Evolutionary conservation across 345 rosid species (phyloP).

Genomic region (Tarenaya hassleriana): DNA sequence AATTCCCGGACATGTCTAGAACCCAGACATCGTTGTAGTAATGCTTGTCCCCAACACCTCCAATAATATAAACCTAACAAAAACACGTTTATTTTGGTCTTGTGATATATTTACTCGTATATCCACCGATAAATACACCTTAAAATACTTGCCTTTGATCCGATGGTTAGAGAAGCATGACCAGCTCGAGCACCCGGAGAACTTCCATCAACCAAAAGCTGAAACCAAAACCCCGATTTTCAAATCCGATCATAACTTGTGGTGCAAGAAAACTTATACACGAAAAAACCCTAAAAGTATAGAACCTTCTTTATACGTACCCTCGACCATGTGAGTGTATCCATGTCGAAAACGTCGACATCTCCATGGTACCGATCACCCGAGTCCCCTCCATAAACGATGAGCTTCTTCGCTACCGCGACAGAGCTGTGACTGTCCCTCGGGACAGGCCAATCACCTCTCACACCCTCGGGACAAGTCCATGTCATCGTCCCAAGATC

Average conservation of each 20-base stretch:
- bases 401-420: constrained; percentile 39
- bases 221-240: constrained; percentile 8
- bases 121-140: not conserved
- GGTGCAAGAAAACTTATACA: not conserved
- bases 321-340: constrained; percentile 54
- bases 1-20: constrained; percentile 31
- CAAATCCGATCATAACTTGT: not conserved
- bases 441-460: constrained; percentile 59
- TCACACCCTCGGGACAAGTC: constrained; percentile 41
- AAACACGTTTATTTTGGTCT: not conserved
- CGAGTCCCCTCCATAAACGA: constrained; percentile 67
- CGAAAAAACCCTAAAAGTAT: not conserved
- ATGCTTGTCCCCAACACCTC: constrained; percentile 69
- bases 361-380: constrained; percentile 64
- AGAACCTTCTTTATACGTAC: constrained; percentile 23
- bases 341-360: constrained; percentile 46
- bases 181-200: constrained; percentile 69
- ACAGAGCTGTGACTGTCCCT: constrained; percentile 68
- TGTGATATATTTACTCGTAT: not conserved
- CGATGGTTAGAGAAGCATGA: constrained; percentile 51
- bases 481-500: constrained; percentile 59
- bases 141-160: constrained; percentile 41
- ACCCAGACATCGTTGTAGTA: constrained; percentile 69
- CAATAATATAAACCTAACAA: constrained; percentile 48
- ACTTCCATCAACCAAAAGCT: constrained; percentile 49